Evolutionary conservation across 371 early-diverging fungal species (phyloP), one percentile per base, ranked within the genome.

Genomic region (Sporodiniella umbellata): DNA sequence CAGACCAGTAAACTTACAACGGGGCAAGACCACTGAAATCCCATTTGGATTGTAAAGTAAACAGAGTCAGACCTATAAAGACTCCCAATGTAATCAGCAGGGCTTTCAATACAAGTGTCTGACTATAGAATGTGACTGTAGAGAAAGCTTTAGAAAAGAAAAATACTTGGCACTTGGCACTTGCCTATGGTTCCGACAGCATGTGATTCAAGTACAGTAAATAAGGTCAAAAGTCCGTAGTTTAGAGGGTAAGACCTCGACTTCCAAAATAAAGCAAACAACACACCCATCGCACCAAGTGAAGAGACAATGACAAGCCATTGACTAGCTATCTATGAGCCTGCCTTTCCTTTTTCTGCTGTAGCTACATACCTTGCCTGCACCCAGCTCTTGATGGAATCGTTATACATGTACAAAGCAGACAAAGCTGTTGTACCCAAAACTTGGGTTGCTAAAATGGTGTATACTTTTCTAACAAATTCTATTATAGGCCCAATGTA

Each of bases 401-500:
- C 56, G 40, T 78, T 78, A 47, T 80, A 78, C 66, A 87, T 78
- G 61, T 86, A 79, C 14, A 83, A 45, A 8, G 73, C 72, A 5
- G 82, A 77, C 25, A 86, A 58, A 3, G 64, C 59, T 8, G 73
- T 62, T 4, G 90, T 88, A n/a, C 73, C 64, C 1, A 81, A 58
- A 10, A 92, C 47, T 63, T 90, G 89, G 4, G 57, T 63, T 0
- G 83, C 71, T n/a, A 92, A 68, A 35, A 92, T 89, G 5, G 84
- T 77, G 55, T 89, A 90, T 3, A 92, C 90, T 62, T 92, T 92
- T 62, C 89, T 72, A 18, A 90, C 71, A 68, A 92, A 92, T 39
- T 78, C 86, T 73, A 65, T n/a, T n/a, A n/a, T n/a, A n/a, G n/a
- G n/a, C n/a, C n/a, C n/a, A n/a, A n/a, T n/a, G n/a, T n/a, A n/a